These are phyloP conservation scores for Salvia miltiorrhiza DNA, from an alignment of 257 asterid genomes.

Conservation along the genomic window DNA sequence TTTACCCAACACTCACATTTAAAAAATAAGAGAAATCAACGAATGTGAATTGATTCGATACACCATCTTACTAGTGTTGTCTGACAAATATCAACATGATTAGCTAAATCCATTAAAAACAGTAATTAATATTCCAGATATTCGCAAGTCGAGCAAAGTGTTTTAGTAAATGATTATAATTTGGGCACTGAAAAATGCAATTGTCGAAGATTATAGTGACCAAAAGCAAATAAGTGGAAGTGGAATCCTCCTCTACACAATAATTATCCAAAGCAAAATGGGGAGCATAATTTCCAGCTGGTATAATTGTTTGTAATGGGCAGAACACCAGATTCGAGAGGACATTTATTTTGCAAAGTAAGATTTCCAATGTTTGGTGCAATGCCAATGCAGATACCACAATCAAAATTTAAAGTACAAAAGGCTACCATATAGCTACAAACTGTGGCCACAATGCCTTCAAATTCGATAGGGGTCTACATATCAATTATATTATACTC, in stretches of 20 bases:
- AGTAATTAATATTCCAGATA: neutral
- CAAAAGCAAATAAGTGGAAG: conserved; percentile 14
- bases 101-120: neutral
- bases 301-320: conserved; percentile 7
- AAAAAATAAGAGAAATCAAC: too few relatives aligned
- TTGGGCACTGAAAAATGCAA: too few relatives aligned
- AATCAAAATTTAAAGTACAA: conserved; percentile 7
- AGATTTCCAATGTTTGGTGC: conserved; percentile 41
- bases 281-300: neutral
- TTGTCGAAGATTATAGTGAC: neutral
- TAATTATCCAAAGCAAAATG: conserved; percentile 10
- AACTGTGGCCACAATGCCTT: conserved; percentile 12
- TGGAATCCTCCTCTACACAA: conserved; percentile 26
- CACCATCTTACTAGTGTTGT: neutral
- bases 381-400: conserved; percentile 66
- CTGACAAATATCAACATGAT: neutral
- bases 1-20: neutral
- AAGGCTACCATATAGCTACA: conserved; percentile 1
- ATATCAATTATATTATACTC: neutral
- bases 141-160: too few relatives aligned
- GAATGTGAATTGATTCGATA: neutral
- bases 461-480: conserved; percentile 3
- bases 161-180: neutral
- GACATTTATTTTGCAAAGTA: conserved; percentile 6
- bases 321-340: conserved; percentile 31